Conservation (phyloP, 1,284 basidiomycete genomes). For the Ceratobasidium theobromae region DNA sequence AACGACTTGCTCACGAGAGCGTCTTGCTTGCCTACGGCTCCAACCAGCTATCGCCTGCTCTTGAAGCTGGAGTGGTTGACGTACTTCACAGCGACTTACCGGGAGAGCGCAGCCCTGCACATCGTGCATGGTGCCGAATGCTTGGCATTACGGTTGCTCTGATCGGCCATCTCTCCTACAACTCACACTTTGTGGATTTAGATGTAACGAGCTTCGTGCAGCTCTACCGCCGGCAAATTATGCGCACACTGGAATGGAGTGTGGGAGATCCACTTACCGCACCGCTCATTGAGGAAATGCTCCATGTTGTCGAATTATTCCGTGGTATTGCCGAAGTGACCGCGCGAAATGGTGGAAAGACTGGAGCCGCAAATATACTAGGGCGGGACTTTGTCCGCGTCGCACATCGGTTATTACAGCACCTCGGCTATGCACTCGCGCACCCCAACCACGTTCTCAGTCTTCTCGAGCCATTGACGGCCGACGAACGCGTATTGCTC, state of each 20-base stretch:
- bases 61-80: constrained; percentile 75
- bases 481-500: constrained; percentile 66
- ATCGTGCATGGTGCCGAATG: constrained; percentile 83
- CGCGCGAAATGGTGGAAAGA: not conserved
- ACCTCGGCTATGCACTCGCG: constrained; percentile 84
- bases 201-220: constrained; percentile 86
- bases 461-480: constrained; percentile 76
- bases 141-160: constrained; percentile 77
- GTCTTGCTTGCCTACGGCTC: constrained; percentile 80
- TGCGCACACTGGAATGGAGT: constrained; percentile 75
- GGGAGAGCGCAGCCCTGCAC: constrained; percentile 71
- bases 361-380: constrained; percentile 46
- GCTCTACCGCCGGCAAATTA: constrained; percentile 80
- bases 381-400: constrained; percentile 55
- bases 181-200: constrained; percentile 80
- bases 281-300: constrained; percentile 76
- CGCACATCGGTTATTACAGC: constrained; percentile 62
- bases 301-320: constrained; percentile 75
- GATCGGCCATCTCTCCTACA: constrained; percentile 57
- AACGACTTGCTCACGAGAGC: constrained; percentile 82
- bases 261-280: constrained; percentile 71
- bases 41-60: constrained; percentile 72
- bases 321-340: constrained; percentile 55
- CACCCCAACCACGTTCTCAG: constrained; percentile 86
- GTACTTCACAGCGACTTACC: constrained; percentile 67